Base-by-base conservation (phyloP, 345 rosid genomes). In the Dipteronia dyeriana region DNA sequence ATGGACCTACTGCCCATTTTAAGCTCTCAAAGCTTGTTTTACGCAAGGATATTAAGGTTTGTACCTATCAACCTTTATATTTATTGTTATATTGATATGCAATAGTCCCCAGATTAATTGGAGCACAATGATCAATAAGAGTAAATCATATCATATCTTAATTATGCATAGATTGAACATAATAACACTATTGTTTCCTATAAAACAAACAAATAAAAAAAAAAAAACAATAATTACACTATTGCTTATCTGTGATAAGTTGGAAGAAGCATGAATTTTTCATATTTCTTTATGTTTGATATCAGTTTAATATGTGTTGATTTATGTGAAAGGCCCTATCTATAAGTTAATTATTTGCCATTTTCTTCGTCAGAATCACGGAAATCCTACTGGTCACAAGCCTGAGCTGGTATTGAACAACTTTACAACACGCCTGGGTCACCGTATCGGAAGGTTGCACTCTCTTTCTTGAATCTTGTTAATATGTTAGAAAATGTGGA, bases 1-100 rank as follows among this genome's bases (percentile, higher is more conserved):
- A 76, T 74, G 99, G 99, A 71, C 99, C 99, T 54, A 94, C 99
- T 39, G 99, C 99, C 31, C 97, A 94, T 80, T 97, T 97, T 84
- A 97, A 90, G 80, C 86, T 97, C 73, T 92, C 98, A 12, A 88
- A 84, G 75, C 97, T 97, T 70, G 91, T 91, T 67, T 78, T 97
- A 22, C 90, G 93, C 65, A 97, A 94, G 84, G 97, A 97, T 65
- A 92, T 94, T 73, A 97, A 94, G 99, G 99, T 89, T 61, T 49
- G 38, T 66, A 34, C 13, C 77, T 77, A 31, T 23, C 49, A 4
- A 22, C 9, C 20, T 7, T 51, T 16, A 26, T 26, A 61, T 25
- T 4, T 75, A 8, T 19, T 29, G 11, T 19, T 74, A 63, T 64
- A 23, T 10, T 26, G 25, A 25, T 9, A 45, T 47, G 57, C 19